Evolutionary conservation across 2,329 filamentous ascomycete genomes (phyloP).

Genomic region (Camillea tinctor): DNA sequence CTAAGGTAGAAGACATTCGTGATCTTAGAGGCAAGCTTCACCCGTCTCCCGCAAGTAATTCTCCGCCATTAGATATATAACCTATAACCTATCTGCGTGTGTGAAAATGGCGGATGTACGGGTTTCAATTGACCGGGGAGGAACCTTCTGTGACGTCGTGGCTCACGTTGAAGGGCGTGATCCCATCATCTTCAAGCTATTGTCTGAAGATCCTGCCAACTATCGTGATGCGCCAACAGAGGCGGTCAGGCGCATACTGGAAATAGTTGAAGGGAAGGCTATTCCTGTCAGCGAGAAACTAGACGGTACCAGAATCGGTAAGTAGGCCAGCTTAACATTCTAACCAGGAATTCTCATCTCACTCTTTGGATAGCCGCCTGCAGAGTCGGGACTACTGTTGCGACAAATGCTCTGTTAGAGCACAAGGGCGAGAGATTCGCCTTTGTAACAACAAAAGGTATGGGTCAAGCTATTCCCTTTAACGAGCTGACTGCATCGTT

Average conservation of each 20-base stretch:
- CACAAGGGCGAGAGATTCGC: conserved; percentile 70
- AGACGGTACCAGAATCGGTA: conserved; percentile 33
- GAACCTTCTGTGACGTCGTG: conserved; percentile 74
- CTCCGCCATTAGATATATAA: not conserved
- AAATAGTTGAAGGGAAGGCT: conserved; percentile 55
- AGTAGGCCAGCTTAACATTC: not conserved
- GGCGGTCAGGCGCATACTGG: conserved; percentile 67
- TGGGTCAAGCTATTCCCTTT: not conserved
- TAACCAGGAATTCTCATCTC: not conserved
- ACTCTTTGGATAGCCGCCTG: conserved; percentile 57
- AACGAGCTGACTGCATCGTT: not conserved
- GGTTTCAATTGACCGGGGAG: conserved; percentile 51
- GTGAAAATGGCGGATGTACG: not conserved
- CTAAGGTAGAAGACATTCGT: too few relatives aligned
- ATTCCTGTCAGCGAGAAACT: conserved; percentile 43
- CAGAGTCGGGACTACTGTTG: conserved; percentile 74
- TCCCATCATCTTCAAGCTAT: conserved; percentile 69
- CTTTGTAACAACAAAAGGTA: conserved; percentile 66
- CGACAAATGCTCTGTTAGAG: conserved; percentile 73
- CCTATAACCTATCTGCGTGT: too few relatives aligned
- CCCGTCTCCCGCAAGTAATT: not conserved
- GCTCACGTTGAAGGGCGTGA: conserved; percentile 64
- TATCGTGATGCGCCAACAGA: conserved; percentile 71
- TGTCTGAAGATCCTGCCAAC: conserved; percentile 70
- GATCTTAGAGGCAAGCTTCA: not conserved